Base-by-base conservation (phyloP, 2,329 filamentous ascomycete species). In the Botrytis hyacinthi region DNA sequence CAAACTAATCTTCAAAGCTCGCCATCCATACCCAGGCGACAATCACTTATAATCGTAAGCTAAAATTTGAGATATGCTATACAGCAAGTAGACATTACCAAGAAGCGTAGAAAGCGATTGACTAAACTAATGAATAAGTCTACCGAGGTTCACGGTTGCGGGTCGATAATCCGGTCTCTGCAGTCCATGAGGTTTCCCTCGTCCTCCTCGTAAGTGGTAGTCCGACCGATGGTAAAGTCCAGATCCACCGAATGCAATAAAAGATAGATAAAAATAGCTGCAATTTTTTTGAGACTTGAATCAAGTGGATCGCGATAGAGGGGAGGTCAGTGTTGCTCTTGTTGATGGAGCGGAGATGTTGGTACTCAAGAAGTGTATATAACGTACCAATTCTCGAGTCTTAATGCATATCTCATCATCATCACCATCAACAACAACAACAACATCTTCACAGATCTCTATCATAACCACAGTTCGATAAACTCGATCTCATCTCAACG, bases 251-350 rank as follows among this genome's bases (percentile, higher is more conserved):
- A 54, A 54, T 16, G 2, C 12, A n/a, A n/a, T 7, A n/a, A n/a
- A 54, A 16, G 3, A 14, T 6, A n/a, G 1, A 1, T 16, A n/a
- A 54, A 54, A 54, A n/a, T 16, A 16, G 14, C 48, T 5, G 12
- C 1, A n/a, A 3, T n/a, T 16, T 16, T 54, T n/a, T 6, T 29
- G 0, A 6, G 20, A 14, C n/a, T 29, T 29, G 51, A 4, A 8
- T 29, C 18, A 1, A 57, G 14, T 29, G 51, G n/a, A 18, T 57
- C n/a, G n/a, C n/a, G n/a, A 29, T 29, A 7, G 6, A 57, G n/a
- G 7, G 51, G 3, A 14, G 14, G n/a, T 29, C 51, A 29, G n/a
- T 6, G 6, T 18, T 18, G 51, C 16, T 57, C 3, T 29, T 18
- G n/a, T 29, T 18, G 51, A 14, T 16, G n/a, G 29, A 32, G 51